Conservation (phyloP, 495 filamentous ascomycete genomes). For the Penicillium macrosclerotiorum region DNA sequence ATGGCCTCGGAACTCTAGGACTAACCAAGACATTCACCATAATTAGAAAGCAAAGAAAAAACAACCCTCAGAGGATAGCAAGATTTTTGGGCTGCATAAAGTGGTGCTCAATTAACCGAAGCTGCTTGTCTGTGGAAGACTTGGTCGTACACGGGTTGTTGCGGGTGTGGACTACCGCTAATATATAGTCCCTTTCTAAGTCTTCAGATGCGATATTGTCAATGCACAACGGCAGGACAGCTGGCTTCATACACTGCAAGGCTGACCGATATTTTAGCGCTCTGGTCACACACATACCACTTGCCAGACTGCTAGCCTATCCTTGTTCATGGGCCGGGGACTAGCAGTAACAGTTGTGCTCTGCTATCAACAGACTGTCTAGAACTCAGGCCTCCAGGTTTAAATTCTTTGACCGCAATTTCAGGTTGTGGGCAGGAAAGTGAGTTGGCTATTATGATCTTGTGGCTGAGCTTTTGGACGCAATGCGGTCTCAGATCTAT, state of each 20-base stretch:
- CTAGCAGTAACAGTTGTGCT: not conserved
- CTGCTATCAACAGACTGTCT: not conserved
- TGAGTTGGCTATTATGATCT: not conserved
- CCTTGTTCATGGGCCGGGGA: too few species aligned
- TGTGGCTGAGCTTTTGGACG: slow-evolving; percentile 17
- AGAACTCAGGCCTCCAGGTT: too few species aligned
- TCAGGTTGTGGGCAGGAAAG: not conserved
- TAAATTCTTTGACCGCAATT: too few species aligned
- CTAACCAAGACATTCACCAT: slow-evolving; percentile 20
- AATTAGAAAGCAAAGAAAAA: not conserved
- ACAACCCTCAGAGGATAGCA: not conserved
- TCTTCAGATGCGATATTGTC: slow-evolving; percentile 4
- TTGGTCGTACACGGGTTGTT: slow-evolving; percentile 31
- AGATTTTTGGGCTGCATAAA: not conserved
- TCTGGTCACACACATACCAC: too few species aligned
- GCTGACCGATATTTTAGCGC: slow-evolving; percentile 17
- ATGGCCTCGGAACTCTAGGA: slow-evolving; percentile 9
- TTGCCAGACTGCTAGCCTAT: too few species aligned
- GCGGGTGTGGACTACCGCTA: slow-evolving; percentile 26
- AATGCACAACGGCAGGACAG: slow-evolving; percentile 18
- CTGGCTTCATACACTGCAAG: slow-evolving; percentile 31
- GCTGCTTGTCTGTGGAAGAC: slow-evolving; percentile 9
- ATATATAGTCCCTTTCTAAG: slow-evolving; percentile 9
- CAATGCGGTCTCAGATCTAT: slow-evolving; percentile 28
- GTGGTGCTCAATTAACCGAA: slow-evolving; percentile 22